Base-by-base conservation (phyloP, 2,329 filamentous ascomycete species). In the Penicillium sp. region DNA sequence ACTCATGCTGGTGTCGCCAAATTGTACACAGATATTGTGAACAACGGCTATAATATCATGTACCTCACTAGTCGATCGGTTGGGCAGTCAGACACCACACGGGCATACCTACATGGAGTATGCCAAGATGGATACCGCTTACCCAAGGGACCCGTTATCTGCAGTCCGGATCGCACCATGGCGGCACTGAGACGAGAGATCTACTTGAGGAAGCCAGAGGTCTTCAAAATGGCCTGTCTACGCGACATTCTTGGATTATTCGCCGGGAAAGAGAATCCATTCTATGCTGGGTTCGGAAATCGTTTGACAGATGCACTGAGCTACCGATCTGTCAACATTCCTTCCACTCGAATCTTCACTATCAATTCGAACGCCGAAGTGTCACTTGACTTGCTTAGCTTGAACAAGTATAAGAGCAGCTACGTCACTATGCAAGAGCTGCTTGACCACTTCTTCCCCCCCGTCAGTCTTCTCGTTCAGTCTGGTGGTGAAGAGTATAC, bases 191-290 rank as follows among this genome's bases (percentile, higher is more conserved):
- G 95, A 58, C 87, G 95, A 50, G 95, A 99, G 74, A 87, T 99
- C 6, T 99, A 99, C 73, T 83, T 99, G 27, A 87, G 95, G 54
- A 98, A 99, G 75, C 96, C 95, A 0, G 93, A 99, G 72, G 92
- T 99, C 7, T 99, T 99, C 85, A 99, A 99, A 78, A 99, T 99
- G 96, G 92, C 95, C 2, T 99, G 95, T 63, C 80, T 99, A 19
- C 88, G 95, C 41, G 95, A 99, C 74, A 98, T 99, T 67, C 88
- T 93, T 72, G 91, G 89, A 59, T 83, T 99, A 0, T 99, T 97
- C 71, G 88, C 87, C 2, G 82, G 86, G 0, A 87, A 89, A 27
- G 82, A 86, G 43, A 92, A 88, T 18, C 94, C 95, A 0, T 99
- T 99, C 72, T 98, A 96, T 70, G 96, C 96, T 11, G 95, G 95